Base-by-base conservation (phyloP, 805 yeast species). In the Dipodascus albidus region DNA sequence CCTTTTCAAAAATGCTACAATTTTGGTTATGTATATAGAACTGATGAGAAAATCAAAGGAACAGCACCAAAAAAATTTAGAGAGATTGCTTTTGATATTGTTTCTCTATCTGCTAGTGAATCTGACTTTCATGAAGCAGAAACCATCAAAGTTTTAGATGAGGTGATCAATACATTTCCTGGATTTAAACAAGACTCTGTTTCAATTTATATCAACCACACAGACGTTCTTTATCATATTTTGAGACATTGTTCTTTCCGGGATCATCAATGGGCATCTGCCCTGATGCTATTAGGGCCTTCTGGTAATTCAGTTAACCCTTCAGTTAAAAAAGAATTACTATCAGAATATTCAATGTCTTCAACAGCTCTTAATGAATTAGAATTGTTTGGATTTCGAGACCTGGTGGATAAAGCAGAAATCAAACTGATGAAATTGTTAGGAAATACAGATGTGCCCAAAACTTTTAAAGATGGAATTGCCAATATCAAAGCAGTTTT, bases 1-100 rank as follows among this genome's bases (percentile, higher is more conserved):
- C 70, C 76, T 2, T 65, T 69, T 52, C 70, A 71, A 53, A 90
- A 91, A 65, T 71, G 84, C 17, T 91, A 73, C 65, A 74, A 95
- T 24, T 79, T 85, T 57, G 95, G 87, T 51, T 80, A 81, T 60
- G 98, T 93, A 1, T 93, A 81, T 64, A 76, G 98, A 50, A 83
- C 89, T 0, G 74, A 77, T 49, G 76, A 71, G 11, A 71, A 71
- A 11, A 71, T 74, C 53, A 67, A 74, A 1, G 74, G 77, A 41
- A 83, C 87, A 19, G 88, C 84, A 21, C 96, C 96, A 0, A 76
- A 79, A 23, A 81, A 79, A 60, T 89, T 82, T 64, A 80, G 84
- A 27, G 96, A 95, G 55, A 80, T 88, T 42, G 95, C 85, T 61
- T 90, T 91, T 67, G 98, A 93, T 67, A 83, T 89, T 22, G 72